Evolutionary conservation across 2,329 filamentous ascomycete genomes (phyloP).

Genomic region (Stagonosporopsis cucurbitacearum): DNA sequence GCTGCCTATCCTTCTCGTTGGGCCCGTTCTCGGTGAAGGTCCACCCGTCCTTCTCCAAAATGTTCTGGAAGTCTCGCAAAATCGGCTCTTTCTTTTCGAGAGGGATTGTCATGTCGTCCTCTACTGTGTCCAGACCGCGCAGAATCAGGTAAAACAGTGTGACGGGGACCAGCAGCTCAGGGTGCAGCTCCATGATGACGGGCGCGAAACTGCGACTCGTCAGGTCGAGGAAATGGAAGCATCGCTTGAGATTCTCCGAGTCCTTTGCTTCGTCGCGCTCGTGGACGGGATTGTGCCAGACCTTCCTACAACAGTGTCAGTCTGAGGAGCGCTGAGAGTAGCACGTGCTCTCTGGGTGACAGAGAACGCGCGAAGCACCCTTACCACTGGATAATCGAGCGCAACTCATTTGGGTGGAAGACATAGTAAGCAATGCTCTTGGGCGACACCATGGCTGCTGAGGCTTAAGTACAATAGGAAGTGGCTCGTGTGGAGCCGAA

Average conservation of each 20-base stretch:
- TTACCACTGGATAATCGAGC: conserved; percentile 88
- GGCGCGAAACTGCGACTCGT: conserved; percentile 93
- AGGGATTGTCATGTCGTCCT: conserved; percentile 95
- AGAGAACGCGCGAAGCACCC: conserved; percentile 22
- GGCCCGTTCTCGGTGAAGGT: conserved; percentile 84
- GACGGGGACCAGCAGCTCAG: conserved; percentile 88
- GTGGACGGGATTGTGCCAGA: conserved; percentile 96
- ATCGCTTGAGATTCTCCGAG: conserved; percentile 73
- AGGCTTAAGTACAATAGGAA: conserved; percentile 22
- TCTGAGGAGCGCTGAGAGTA: not conserved
- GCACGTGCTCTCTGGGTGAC: not conserved
- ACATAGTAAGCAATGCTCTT: conserved; percentile 71
- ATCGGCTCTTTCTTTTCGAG: conserved; percentile 83
- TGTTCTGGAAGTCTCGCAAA: conserved; percentile 79
- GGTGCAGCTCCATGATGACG: conserved; percentile 95
- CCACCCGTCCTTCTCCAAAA: conserved; percentile 86
- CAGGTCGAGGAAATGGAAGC: conserved; percentile 83
- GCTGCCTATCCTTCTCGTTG: conserved; percentile 90
- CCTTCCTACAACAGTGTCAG: conserved; percentile 69
- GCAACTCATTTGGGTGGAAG: conserved; percentile 77
- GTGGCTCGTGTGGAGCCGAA: conserved; percentile 15
- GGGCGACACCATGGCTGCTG: conserved; percentile 43
- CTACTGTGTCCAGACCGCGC: conserved; percentile 94
- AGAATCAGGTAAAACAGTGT: conserved; percentile 92
- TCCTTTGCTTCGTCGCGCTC: conserved; percentile 79